These are phyloP conservation scores for Phialocephala sp. DNA, from an alignment of 2,329 filamentous ascomycete genomes.

Conservation along the genomic window DNA sequence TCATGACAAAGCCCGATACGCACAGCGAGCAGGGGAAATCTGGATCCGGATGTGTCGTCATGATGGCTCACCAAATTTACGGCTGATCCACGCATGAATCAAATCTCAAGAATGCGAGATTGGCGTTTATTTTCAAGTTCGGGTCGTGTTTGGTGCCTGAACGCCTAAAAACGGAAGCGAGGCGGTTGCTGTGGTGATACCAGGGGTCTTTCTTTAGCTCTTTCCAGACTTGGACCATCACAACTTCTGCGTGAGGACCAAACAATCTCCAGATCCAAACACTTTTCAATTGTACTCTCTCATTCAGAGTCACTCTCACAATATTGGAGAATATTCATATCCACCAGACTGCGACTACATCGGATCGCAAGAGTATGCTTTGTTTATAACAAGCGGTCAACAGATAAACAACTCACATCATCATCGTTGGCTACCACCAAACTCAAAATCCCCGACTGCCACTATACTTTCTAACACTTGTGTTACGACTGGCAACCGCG, in stretches of 20 bases:
- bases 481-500: slow-evolving; percentile 29
- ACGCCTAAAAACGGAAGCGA: not conserved
- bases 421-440: slow-evolving; percentile 16
- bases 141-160: slow-evolving; percentile 5
- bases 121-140: slow-evolving; percentile 13
- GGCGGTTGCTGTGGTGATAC: slow-evolving; percentile 17
- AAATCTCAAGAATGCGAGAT: slow-evolving; percentile 24
- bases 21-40: slow-evolving; percentile 70
- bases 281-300: slow-evolving; percentile 24
- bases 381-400: slow-evolving; percentile 30
- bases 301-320: slow-evolving; percentile 17
- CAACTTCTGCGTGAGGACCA: slow-evolving; percentile 8
- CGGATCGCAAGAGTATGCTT: slow-evolving; percentile 31
- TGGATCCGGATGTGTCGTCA: slow-evolving; percentile 44
- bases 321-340: slow-evolving; percentile 32
- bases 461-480: slow-evolving; percentile 22
- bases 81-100: slow-evolving; percentile 26
- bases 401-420: slow-evolving; percentile 30
- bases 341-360: slow-evolving; percentile 17
- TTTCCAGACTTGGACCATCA: slow-evolving; percentile 28
- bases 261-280: slow-evolving; percentile 26
- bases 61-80: slow-evolving; percentile 18
- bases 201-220: slow-evolving; percentile 20
- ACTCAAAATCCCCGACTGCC: slow-evolving; percentile 12
- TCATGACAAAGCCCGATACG: slow-evolving; percentile 40